These are phyloP conservation scores for Termitomyces sp. DNA, from an alignment of 768 basidiomycete genomes.

Conservation along the genomic window DNA sequence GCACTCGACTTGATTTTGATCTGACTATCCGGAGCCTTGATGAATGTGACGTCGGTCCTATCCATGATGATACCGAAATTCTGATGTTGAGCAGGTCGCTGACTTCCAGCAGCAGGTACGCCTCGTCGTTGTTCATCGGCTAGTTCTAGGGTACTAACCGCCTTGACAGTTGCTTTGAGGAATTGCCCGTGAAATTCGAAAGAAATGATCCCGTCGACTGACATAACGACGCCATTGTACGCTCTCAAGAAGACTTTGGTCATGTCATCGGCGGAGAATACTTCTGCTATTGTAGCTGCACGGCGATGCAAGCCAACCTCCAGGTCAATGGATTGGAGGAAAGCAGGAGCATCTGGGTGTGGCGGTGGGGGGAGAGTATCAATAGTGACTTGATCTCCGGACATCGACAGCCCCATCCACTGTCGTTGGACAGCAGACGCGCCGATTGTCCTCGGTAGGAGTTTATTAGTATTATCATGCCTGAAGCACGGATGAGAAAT, in stretches of 20 bases:
- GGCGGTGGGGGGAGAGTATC: constrained; percentile 57
- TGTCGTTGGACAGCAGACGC: constrained; percentile 76
- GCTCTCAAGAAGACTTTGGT: constrained; percentile 68
- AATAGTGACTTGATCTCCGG: constrained; percentile 73
- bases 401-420: constrained; percentile 84
- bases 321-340: constrained; percentile 75
- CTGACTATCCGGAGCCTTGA: constrained; percentile 75
- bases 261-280: constrained; percentile 90
- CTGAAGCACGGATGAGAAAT: constrained; percentile 36
- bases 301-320: constrained; percentile 66
- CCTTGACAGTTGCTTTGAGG: constrained; percentile 66
- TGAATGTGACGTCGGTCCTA: constrained; percentile 86
- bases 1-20: constrained; percentile 92
- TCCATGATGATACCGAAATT: constrained; percentile 79
- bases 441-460: constrained; percentile 71
- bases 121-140: constrained; percentile 56
- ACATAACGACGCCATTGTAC: constrained; percentile 70
- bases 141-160: constrained; percentile 57
- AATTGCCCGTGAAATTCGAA: constrained; percentile 90
- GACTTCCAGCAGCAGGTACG: constrained; percentile 22
- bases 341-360: constrained; percentile 49
- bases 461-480: constrained; percentile 72
- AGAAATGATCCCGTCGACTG: constrained; percentile 63
- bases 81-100: constrained; percentile 21
- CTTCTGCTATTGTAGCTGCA: constrained; percentile 53